Evolutionary conservation across 1,284 basidiomycete genomes (phyloP).

Genomic region (Apiotrichum mycotoxinovorans): DNA sequence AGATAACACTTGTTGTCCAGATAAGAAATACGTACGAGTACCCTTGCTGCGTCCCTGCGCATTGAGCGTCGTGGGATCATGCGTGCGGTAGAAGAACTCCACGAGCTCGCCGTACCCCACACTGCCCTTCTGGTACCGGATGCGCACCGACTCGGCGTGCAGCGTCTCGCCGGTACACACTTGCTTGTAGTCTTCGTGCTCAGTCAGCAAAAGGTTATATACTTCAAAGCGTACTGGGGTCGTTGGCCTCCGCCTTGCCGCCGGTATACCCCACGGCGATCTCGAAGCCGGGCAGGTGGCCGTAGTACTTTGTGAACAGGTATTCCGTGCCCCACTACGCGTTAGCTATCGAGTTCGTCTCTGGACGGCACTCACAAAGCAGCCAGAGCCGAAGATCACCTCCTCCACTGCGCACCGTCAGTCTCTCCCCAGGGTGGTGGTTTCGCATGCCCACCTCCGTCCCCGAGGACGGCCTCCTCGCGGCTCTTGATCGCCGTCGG

Average conservation of each 20-base stretch:
- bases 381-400: conserved; percentile 75
- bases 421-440: not conserved
- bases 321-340: conserved; percentile 76
- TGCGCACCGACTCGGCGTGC: conserved; percentile 83
- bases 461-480: conserved; percentile 34
- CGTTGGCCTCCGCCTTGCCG: conserved; percentile 56
- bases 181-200: conserved; percentile 58
- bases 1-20: conserved; percentile 53
- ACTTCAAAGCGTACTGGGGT: conserved; percentile 23
- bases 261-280: conserved; percentile 79
- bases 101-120: conserved; percentile 79
- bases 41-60: conserved; percentile 75
- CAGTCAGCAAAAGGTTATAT: conserved; percentile 3
- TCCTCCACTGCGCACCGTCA: conserved; percentile 52
- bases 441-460: conserved; percentile 39
- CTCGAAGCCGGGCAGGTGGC: conserved; percentile 55
- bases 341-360: not conserved
- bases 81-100: conserved; percentile 91
- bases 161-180: conserved; percentile 82
- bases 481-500: conserved; percentile 45
- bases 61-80: conserved; percentile 84
- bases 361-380: conserved; percentile 48
- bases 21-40: conserved; percentile 60
- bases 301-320: conserved; percentile 76
- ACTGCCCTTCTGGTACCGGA: conserved; percentile 76